Conservation (phyloP, 495 filamentous ascomycete species). For the Hypoxylon crocopeplum region DNA sequence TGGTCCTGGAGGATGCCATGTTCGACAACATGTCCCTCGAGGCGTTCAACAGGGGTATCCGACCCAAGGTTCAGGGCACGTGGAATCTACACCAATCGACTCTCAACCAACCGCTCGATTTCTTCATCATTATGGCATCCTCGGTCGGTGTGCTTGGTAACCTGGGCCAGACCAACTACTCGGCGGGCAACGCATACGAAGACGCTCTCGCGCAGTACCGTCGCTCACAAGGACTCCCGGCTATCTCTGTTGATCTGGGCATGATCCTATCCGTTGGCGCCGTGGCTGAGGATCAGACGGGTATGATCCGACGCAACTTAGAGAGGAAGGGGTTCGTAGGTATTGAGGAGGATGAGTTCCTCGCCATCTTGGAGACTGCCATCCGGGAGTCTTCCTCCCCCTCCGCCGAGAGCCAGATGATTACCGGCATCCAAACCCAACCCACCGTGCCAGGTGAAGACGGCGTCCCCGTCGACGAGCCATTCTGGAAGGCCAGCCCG, state of each 20-base stretch:
- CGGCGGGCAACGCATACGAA: slow-evolving; percentile 61
- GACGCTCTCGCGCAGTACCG: slow-evolving; percentile 51
- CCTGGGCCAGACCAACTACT: slow-evolving; percentile 61
- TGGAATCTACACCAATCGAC: slow-evolving; percentile 56
- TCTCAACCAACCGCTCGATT: slow-evolving; percentile 49
- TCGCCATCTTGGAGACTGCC: too few relatives aligned
- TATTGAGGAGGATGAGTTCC: too few relatives aligned
- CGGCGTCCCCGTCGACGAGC: too few relatives aligned
- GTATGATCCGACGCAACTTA: too few relatives aligned
- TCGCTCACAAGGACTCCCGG: slow-evolving; percentile 37
- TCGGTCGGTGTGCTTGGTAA: slow-evolving; percentile 56
- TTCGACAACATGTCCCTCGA: slow-evolving; percentile 56
- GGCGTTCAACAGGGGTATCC: slow-evolving; percentile 48
- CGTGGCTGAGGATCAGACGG: slow-evolving; percentile 16
- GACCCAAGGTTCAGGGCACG: slow-evolving; percentile 59
- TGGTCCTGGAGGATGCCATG: slow-evolving; percentile 38
- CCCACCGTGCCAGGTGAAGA: too few relatives aligned
- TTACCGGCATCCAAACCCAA: too few relatives aligned
- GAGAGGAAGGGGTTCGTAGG: too few relatives aligned
- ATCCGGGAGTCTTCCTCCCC: too few relatives aligned
- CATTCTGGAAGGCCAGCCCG: too few relatives aligned
- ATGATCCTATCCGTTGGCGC: slow-evolving; percentile 43
- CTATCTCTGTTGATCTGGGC: slow-evolving; percentile 56
- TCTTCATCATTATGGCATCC: slow-evolving; percentile 63
- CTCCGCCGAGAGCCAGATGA: too few relatives aligned